These are phyloP conservation scores for Chiua virens DNA, from an alignment of 768 basidiomycete species.

Conservation along the genomic window DNA sequence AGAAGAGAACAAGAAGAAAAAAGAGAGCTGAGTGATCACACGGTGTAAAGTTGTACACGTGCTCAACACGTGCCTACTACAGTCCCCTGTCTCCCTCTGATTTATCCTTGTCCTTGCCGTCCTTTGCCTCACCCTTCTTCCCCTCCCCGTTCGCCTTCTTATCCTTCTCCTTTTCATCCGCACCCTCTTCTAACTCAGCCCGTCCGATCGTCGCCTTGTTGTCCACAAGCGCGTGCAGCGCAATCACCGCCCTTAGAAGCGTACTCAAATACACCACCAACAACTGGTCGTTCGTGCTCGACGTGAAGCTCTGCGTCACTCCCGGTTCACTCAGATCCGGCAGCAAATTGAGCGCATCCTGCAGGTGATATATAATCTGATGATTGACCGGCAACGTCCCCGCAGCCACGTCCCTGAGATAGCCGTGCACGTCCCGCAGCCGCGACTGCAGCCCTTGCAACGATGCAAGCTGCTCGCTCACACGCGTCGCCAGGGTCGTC, in stretches of 20 bases:
- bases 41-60: constrained; percentile 18
- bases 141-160: constrained; percentile 37
- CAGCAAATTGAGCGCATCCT: constrained; percentile 91
- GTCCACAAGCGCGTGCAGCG: constrained; percentile 85
- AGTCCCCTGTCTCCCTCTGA: constrained; percentile 25
- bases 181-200: constrained; percentile 71
- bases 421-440: constrained; percentile 82
- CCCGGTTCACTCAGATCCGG: constrained; percentile 75
- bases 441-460: constrained; percentile 87
- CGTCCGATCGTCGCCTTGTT: constrained; percentile 84
- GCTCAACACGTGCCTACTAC: constrained; percentile 23
- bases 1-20: neutral
- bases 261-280: constrained; percentile 93
- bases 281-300: constrained; percentile 91
- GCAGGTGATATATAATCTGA: constrained; percentile 92
- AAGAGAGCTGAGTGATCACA: constrained; percentile 19
- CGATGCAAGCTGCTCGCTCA: constrained; percentile 87
- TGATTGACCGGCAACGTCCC: constrained; percentile 92
- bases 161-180: constrained; percentile 50
- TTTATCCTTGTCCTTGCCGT: constrained; percentile 28
- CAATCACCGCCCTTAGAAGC: constrained; percentile 86
- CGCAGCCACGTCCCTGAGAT: constrained; percentile 76
- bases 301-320: constrained; percentile 73
- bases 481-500: constrained; percentile 90
- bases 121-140: constrained; percentile 36